phyloP scores from a whole-genome alignment of 345 rosid species.

The Turritis glabra region DNA sequence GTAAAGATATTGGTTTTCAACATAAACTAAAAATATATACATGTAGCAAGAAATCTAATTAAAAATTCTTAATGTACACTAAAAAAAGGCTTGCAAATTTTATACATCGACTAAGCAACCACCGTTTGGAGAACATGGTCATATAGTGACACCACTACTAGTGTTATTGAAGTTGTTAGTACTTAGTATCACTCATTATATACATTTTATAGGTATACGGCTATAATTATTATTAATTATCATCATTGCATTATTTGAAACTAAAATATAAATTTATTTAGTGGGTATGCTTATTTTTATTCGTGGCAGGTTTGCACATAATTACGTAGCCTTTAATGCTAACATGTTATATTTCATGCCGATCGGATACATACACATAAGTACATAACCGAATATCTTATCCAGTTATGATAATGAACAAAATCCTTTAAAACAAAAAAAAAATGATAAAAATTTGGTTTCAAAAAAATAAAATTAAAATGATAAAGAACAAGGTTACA shows the following conservation, averaged over 20 bases:
- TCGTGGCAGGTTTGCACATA: slow-evolving; percentile 16
- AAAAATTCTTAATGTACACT: neutral
- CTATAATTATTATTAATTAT: neutral
- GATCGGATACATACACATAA: too few species aligned
- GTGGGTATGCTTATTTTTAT: slow-evolving; percentile 9
- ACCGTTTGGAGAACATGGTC: slow-evolving; percentile 21
- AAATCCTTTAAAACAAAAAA: too few species aligned
- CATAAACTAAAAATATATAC: neutral
- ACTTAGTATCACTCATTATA: slow-evolving; percentile 11
- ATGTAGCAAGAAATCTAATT: neutral
- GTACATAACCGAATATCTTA: too few species aligned
- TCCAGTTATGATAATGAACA: too few species aligned
- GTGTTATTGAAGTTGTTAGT: slow-evolving; percentile 32
- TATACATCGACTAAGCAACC: slow-evolving; percentile 16
- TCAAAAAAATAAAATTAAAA: too few species aligned
- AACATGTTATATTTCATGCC: too few species aligned
- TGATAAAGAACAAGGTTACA: neutral
- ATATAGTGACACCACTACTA: slow-evolving; percentile 21
- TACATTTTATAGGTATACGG: neutral
- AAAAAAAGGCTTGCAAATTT: neutral
- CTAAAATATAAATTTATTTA: neutral
- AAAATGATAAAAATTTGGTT: too few species aligned
- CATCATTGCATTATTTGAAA: slow-evolving; percentile 30
- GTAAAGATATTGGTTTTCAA: neutral
- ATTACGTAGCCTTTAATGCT: too few species aligned